phyloP scores from a whole-genome alignment of 2,329 filamentous ascomycete genomes.

The Cadophora gregata region DNA sequence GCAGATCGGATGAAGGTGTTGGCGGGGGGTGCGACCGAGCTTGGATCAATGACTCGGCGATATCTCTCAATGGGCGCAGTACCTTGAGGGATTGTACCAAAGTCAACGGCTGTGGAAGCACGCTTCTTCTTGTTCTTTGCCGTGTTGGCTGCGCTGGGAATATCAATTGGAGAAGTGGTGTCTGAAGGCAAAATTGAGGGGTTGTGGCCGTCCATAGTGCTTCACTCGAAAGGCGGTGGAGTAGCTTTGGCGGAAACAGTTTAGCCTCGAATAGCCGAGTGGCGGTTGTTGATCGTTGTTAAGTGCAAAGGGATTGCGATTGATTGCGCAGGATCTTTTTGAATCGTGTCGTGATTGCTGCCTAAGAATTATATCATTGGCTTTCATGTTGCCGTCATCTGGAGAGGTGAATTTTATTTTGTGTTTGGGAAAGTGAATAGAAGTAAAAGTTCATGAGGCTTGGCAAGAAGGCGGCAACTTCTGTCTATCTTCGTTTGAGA shows the following conservation, averaged over 20 bases:
- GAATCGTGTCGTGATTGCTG: neutral
- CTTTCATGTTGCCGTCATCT: neutral
- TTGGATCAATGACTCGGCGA: neutral
- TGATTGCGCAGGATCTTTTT: neutral
- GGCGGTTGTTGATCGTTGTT: neutral
- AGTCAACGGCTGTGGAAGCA: neutral
- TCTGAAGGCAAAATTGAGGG: neutral
- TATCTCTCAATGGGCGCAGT: constrained; percentile 14
- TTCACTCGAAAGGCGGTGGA: neutral
- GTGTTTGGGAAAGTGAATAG: neutral
- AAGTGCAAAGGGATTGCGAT: neutral
- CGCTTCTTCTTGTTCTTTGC: neutral
- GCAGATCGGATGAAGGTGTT: constrained; percentile 5
- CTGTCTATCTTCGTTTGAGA: neutral
- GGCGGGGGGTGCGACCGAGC: constrained; percentile 2
- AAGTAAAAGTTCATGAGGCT: neutral
- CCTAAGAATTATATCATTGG: neutral
- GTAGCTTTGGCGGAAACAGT: constrained; percentile 5
- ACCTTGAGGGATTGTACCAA: neutral
- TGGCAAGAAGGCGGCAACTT: neutral
- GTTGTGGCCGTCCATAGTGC: constrained; percentile 4
- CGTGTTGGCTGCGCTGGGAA: neutral
- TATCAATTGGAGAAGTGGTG: constrained; percentile 1
- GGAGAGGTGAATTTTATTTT: neutral
- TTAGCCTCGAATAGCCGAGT: neutral